Evolutionary conservation across 495 filamentous ascomycete species (phyloP), one percentile per base, ranked within the genome.

Genomic region (Chaetomium tenue): DNA sequence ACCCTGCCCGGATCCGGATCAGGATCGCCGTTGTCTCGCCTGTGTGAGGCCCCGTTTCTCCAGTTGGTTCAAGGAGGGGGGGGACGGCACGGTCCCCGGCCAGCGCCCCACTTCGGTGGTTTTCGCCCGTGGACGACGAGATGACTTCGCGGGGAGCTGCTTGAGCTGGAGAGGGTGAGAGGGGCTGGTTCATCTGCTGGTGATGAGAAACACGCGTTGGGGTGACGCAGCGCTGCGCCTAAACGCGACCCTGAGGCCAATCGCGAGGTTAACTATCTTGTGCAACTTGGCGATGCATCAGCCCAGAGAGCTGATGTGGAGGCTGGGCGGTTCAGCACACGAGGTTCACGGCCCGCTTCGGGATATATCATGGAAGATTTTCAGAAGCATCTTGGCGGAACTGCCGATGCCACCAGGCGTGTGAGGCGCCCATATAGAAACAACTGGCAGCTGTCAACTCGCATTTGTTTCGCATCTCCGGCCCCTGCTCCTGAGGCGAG

Each of bases 381-480:
- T 53, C 51, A 30, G 51, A 53, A 53, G 15, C 23, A 26, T 12
- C 5, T 11, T 25, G n/a, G 23, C 51, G 23, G 51, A 53, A 33
- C 23, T 53, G 26, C 51, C 26, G 51, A 53, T 1, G 51, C 23
- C 22, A 33, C 6, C 30, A 20, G 28, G 30, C 37, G 23, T 26
- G 40, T n/a, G 56, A 58, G 56, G 56, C 39, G 22, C 18, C 56
- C 16, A 6, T 33, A 15, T 12, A 22, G 42, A 33, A 48, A 59
- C 23, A 47, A 30, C 23, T 20, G 12, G 28, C 5, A 26, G 26
- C 58, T 30, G 40, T 28, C 16, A 33, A 25, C 44, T 28, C 37
- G 3, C n/a, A 37, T 60, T 50, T 51, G 58, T 60, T 59, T 50
- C 58, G 46, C 46, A 39, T 30, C 46, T 28, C 46, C 28, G 30